These are phyloP conservation scores for Paragyromitra xinjiangensis DNA, from an alignment of 495 filamentous ascomycete genomes.

Conservation along the genomic window DNA sequence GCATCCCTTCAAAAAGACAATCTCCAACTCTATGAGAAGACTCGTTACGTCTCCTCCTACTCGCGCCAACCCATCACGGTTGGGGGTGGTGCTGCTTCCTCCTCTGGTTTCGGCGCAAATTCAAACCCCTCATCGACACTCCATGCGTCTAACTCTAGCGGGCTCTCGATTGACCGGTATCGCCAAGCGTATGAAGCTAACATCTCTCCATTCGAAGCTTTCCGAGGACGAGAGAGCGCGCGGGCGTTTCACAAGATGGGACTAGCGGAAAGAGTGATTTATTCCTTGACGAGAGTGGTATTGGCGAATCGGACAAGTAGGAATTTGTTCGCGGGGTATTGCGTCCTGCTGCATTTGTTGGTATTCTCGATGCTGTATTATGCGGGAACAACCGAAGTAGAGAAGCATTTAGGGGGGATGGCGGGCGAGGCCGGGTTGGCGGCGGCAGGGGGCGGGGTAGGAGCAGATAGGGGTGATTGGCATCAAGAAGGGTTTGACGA, in stretches of 20 bases:
- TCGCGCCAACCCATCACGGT: slow-evolving; percentile 67
- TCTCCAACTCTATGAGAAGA: slow-evolving; percentile 96
- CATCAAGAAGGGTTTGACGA: slow-evolving; percentile 48
- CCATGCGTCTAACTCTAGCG: slow-evolving; percentile 63
- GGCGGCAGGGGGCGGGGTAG: slow-evolving; percentile 27
- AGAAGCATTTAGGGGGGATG: slow-evolving; percentile 51
- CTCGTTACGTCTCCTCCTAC: slow-evolving; percentile 93
- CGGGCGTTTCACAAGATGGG: slow-evolving; percentile 96
- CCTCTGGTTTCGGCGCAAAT: slow-evolving; percentile 74
- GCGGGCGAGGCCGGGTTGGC: slow-evolving; percentile 58
- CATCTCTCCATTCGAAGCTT: slow-evolving; percentile 93
- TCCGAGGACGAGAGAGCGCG: slow-evolving; percentile 87
- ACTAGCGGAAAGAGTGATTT: slow-evolving; percentile 86
- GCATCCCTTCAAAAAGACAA: slow-evolving; percentile 95
- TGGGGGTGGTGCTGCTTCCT: slow-evolving; percentile 70
- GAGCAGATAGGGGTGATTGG: slow-evolving; percentile 34
- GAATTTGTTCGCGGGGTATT: slow-evolving; percentile 96
- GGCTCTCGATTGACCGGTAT: slow-evolving; percentile 83
- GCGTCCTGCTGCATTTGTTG: slow-evolving; percentile 83
- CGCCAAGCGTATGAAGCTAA: slow-evolving; percentile 92
- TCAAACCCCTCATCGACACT: slow-evolving; percentile 78
- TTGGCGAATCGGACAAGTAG: slow-evolving; percentile 88
- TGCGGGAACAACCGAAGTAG: slow-evolving; percentile 67
- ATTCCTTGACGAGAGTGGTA: slow-evolving; percentile 88
- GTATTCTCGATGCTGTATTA: slow-evolving; percentile 87